Evolutionary conservation across 2,329 filamentous ascomycete species (phyloP), one percentile per base, ranked within the genome.

Genomic region (Colletotrichum sublineola): DNA sequence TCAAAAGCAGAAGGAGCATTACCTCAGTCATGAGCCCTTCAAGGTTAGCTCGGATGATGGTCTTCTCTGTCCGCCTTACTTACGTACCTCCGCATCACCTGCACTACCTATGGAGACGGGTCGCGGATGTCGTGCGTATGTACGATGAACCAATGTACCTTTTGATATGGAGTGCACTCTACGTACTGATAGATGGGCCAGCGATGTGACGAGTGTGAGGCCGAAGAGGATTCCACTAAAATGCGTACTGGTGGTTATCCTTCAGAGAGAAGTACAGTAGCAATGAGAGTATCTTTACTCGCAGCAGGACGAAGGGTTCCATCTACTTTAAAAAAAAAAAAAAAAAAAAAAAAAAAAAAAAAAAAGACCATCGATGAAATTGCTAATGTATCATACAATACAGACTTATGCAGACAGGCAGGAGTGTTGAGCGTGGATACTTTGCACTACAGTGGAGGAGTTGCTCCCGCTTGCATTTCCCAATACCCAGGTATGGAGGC

Each of bases 41-140:
- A 9, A 53, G 29, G 29, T 53, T 31, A 44, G 36, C 29, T 62
- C 11, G 42, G 58, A 48, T 31, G 42, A 46, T 24, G 42, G 31
- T 20, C 24, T 61, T 61, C 24, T 36, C 40, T 6, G 20, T 44
- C 44, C 9, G 31, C 42, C 20, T 62, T 46, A 42, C 36, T 31
- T 61, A 48, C 60, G 15, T 62, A 48, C 9, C 40, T 36, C 18
- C 53, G 63, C 52, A 66, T 66, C 52, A 66, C 63, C 14, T 57
- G 40, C 63, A 50, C 31, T 12, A 40, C 33, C 33, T 36, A 46
- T 20, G 63, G 29, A 42, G 62, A 56, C 46, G 63, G 63, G 29
- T 48, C 36, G 29, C n/a, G 24, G 40, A 42, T 56, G 53, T 57
- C 53, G 53, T 24, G 33, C 36, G 57, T 33, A 61, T 15, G 9